Evolutionary conservation across 2,329 filamentous ascomycete species (phyloP).

Genomic region (Fusarium sp.): DNA sequence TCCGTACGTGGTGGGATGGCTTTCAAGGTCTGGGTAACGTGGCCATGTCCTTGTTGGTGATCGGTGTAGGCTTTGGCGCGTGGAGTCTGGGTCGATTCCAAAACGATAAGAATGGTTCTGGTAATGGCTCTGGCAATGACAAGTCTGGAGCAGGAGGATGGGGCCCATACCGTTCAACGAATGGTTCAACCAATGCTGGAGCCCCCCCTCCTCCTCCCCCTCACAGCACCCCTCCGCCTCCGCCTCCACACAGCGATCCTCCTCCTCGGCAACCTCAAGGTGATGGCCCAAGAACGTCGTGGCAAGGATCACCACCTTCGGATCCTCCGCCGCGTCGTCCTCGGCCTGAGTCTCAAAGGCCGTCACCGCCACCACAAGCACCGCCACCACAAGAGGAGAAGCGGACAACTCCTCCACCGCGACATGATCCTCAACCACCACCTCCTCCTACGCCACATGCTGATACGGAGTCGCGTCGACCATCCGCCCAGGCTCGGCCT

Average conservation of each 20-base stretch:
- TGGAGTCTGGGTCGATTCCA: constrained; percentile 70
- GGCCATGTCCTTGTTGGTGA: constrained; percentile 77
- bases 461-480: constrained; percentile 41
- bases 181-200: constrained; percentile 50
- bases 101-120: constrained; percentile 39
- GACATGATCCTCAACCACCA: constrained; percentile 36
- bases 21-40: constrained; percentile 79
- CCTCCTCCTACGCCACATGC: constrained; percentile 28
- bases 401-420: constrained; percentile 30
- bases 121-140: constrained; percentile 36
- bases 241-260: constrained; percentile 50
- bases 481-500: constrained; percentile 30
- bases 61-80: constrained; percentile 79
- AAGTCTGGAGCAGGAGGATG: constrained; percentile 48
- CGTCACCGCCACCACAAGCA: not conserved
- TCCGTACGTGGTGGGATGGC: constrained; percentile 78
- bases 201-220: constrained; percentile 49
- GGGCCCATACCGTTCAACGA: constrained; percentile 45
- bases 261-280: constrained; percentile 44
- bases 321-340: constrained; percentile 38
- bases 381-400: not conserved
- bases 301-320: constrained; percentile 49
- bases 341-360: constrained; percentile 33
- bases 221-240: constrained; percentile 48
- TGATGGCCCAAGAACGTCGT: constrained; percentile 52